These are phyloP conservation scores for Umbelopsis ramanniana DNA, from an alignment of 192 early-diverging fungal genomes.

Conservation along the genomic window DNA sequence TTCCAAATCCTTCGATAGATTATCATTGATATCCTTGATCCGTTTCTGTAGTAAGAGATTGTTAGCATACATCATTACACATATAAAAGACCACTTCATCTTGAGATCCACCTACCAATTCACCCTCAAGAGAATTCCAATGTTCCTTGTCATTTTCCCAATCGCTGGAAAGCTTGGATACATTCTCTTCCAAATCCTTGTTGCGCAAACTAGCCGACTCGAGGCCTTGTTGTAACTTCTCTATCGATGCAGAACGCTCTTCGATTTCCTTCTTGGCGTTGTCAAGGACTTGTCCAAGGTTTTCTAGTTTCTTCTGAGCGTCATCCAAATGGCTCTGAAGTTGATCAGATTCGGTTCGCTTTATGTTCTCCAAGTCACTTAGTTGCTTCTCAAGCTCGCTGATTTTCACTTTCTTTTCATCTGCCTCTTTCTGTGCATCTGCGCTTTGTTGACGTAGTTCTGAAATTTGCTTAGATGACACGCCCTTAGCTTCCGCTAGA, in stretches of 20 bases:
- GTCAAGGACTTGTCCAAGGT: not conserved
- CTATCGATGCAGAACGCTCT: not conserved
- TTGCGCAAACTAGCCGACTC: slow-evolving; percentile 1
- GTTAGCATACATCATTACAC: not conserved
- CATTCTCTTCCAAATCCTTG: slow-evolving; percentile 15
- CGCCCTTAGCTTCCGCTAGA: not conserved
- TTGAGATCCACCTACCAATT: not conserved
- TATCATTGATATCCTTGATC: slow-evolving; percentile 37
- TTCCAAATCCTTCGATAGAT: not conserved
- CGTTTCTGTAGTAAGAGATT: slow-evolving; percentile 1
- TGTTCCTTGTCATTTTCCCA: not conserved
- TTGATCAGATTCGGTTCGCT: slow-evolving; percentile 29
- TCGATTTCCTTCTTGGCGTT: not conserved
- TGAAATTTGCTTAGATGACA: not conserved
- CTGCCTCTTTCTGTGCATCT: slow-evolving; percentile 45
- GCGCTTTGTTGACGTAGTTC: not conserved
- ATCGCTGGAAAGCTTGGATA: not conserved
- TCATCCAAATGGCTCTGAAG: slow-evolving; percentile 19
- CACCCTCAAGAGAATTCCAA: not conserved
- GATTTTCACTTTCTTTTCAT: slow-evolving; percentile 40
- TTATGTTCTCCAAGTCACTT: slow-evolving; percentile 33
- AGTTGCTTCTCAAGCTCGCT: slow-evolving; percentile 32
- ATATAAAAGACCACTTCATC: not conserved
- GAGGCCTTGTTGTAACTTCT: not conserved
- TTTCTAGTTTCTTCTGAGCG: not conserved